Evolutionary conservation across 139 green algal species (phyloP), one percentile per base, ranked within the genome.

Genomic region (Yamagishiella unicocca): DNA sequence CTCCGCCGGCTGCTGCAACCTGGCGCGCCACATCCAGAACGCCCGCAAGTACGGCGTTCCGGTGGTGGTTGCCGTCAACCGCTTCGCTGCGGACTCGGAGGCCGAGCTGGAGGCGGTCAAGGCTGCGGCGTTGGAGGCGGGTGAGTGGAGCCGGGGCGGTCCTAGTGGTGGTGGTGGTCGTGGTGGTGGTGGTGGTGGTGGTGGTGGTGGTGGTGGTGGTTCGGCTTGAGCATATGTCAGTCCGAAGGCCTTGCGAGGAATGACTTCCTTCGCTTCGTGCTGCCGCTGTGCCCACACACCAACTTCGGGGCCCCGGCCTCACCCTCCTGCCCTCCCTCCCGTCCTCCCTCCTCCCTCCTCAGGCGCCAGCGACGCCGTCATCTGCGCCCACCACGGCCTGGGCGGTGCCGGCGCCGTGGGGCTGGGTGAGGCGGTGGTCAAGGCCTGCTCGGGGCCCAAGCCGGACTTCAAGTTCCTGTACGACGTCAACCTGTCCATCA

Each of bases 61-160:
- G 1, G 96, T 98, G n/a, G 96, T 99, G 25, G 95, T 99, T 22
- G 97, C 96, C 12, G 92, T 99, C 85, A 99, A 99, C 92, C 91
- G 92, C 38, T 99, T 99, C 90, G 94, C 95, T 31, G 95, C 86
- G 27, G 97, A 99, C 93, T 96, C 95, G 9, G 85, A 94, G 21
- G 93, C 92, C 2, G 97, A 99, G 91, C 92, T 99, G 67, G 92
- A 92, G 38, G 90, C 92, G 14, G 89, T 94, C n/a, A 54, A 73
- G 5, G 1, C 43, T 7, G 90, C 89, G 17, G 90, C 92, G 0
- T 31, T 93, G 80, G 90, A 68, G 31, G 87, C 90, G 54, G 90
- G 89, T 92, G 70, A 72, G 64, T 6, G 4, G n/a, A 42, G 29
- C 6, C n/a, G n/a, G n/a, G n/a, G n/a, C n/a, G n/a, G n/a, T n/a